Evolutionary conservation across 768 basidiomycete genomes (phyloP), one percentile per base, ranked within the genome.

Genomic region (Lanmaoa pseudosensibilis): DNA sequence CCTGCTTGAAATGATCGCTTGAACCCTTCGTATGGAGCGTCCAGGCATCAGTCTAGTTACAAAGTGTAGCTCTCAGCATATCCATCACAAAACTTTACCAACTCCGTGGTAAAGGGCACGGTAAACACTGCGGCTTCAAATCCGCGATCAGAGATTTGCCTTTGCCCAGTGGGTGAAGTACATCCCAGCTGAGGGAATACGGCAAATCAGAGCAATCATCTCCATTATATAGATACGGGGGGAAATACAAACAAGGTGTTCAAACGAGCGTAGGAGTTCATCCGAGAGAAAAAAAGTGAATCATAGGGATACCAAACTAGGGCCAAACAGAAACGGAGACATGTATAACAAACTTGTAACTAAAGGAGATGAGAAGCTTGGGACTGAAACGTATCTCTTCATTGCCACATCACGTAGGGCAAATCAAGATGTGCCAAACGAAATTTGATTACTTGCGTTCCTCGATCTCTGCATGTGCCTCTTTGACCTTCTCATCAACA

Each of bases 401-500:
- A 27, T 27, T 45, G 41, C 40, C 25, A 56, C 39, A 30, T 33
- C 37, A 37, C 12, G 44, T 9, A 37, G 36, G 34, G 27, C 37
- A 51, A 34, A 52, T 38, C 21, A 36, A 48, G 25, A 53, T 27
- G 32, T 44, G 25, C 23, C 6, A 27, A 41, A 58, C 9, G 41
- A 33, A 27, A 18, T 41, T 16, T 16, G 15, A 37, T 34, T 67
- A 68, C 58, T 67, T 59, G 58, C 5, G 27, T 47, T 57, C 62
- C 55, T 58, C 60, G 30, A 37, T 33, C n/a, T 53, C 57, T 25
- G 56, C 56, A 12, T 50, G 44, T 15, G 43, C 46, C 49, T 60
- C 37, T 32, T 55, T 71, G 50, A 69, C 69, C 70, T 85, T 85
- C 73, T 86, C 83, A 56, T 83, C 82, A 44, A 75, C 73, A 70